Evolutionary conservation across 2,329 filamentous ascomycete species (phyloP), one percentile per base, ranked within the genome.

Genomic region (Aspergillus phoenicis): DNA sequence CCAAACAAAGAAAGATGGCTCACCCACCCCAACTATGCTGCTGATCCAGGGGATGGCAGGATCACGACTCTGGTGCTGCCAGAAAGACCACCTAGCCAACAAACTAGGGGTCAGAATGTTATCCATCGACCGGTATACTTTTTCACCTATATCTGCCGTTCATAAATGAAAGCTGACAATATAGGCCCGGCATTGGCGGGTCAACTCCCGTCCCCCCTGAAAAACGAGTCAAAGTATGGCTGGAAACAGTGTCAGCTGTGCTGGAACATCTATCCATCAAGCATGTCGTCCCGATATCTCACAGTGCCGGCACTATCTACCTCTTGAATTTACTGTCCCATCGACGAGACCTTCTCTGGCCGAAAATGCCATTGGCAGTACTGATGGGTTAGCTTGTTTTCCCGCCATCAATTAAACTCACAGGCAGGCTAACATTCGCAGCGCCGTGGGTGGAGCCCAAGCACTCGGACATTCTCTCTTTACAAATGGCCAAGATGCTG

Each of bases 251-350:
- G 1, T 15, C 53, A 22, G 53, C 41, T 13, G 22, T 56, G 26
- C 2, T 56, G 53, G n/a, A 45, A n/a, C 30, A 47, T n/a, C 28
- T 56, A 26, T 33, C 53, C 17, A 47, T 56, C 28, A 5, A 39
- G 41, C 39, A 56, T 24, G 28, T 56, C 13, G 41, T 56, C 10
- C 53, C 53, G 13, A 5, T 56, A 4, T 56, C 53, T 6, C 53
- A 56, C n/a, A 56, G 39, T 24, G 53, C 53, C 1, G 53, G 53
- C 24, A 56, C 53, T 1, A 43, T 56, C 20, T 56, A 56, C 39
- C 5, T 36, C 24, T 17, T 56, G 26, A 56, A 56, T 22, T 17
- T 56, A 2, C 17, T 56, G 2, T 8, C 20, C 13, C 39, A 17
- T n/a, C 41, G 39, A 2, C 41, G 53, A 6, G 26, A 56, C 6